Evolutionary conservation across 495 filamentous ascomycete genomes (phyloP), one percentile per base, ranked within the genome.

Genomic region (Aspergillus campestris): DNA sequence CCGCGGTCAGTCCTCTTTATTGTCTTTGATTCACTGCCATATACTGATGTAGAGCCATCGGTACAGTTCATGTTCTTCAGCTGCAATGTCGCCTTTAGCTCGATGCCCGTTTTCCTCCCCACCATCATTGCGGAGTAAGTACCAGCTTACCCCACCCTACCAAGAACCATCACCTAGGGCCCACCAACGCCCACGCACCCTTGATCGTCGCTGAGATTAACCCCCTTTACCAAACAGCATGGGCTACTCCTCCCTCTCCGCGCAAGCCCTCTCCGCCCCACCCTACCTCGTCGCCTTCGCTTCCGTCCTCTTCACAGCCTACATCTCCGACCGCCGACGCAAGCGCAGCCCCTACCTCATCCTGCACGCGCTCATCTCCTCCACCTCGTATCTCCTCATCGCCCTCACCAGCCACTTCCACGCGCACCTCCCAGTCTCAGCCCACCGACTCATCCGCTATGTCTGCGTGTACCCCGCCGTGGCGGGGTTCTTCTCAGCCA

Each of bases 301-400:
- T 33, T 55, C 69, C 13, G 69, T 75, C 42, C 57, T 80, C 0
- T 15, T 71, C 14, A 70, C 73, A 30, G 62, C 75, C 15, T 74
- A 65, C 50, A 55, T 74, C 31, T 79, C 77, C n/a, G 77, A 80
- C 55, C 61, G 59, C 40, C 55, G 42, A 41, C 61, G 61, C 44
- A 59, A 57, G 27, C 70, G 78, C 35, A 72, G 68, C 44, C 60
- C 72, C 29, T 79, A 71, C 56, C 58, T 80, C 18, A 70, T 72
- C 42, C 54, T 64, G 18, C 73, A 75, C 49, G 70, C 71, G 13
- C 51, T 78, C 0, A 56, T 84, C 42, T 87, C 82, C 5, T 69
- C 77, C 3, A 24, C 57, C 0, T 77, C 84, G 10, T 90, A 89
- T 58, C 50, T 72, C 29, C 48, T 76, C 35, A 79, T 89, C 34